Evolutionary conservation across 106 monocot species (phyloP).

Genomic region (Platanthera zijinensis): DNA sequence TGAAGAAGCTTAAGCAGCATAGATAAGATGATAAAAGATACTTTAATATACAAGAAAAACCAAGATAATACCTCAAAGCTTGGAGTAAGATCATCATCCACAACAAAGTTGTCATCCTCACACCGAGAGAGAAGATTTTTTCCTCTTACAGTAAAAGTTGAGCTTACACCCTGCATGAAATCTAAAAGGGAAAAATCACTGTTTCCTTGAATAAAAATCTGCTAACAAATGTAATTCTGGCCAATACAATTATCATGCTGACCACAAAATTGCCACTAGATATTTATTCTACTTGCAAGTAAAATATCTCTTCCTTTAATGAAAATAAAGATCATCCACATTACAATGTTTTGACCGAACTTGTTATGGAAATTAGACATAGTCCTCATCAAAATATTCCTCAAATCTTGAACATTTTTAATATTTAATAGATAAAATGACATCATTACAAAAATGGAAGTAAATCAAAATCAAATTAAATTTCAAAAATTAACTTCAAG

Average conservation of each 20-base stretch:
- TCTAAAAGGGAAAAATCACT: conserved; percentile 17
- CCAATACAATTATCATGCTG: not conserved
- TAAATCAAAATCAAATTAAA: too few relatives aligned
- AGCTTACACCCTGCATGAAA: conserved; percentile 46
- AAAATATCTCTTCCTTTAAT: not conserved
- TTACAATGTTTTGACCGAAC: not conserved
- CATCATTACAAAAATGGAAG: too few relatives aligned
- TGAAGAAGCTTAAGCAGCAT: not conserved
- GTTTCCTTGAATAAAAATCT: not conserved
- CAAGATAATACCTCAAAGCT: conserved; percentile 47
- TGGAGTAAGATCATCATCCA: conserved; percentile 46
- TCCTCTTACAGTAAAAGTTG: conserved; percentile 45
- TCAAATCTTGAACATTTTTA: too few relatives aligned
- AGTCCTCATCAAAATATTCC: too few relatives aligned
- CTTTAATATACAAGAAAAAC: not conserved
- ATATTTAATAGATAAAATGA: too few relatives aligned
- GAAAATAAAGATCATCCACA: not conserved
- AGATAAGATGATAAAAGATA: not conserved
- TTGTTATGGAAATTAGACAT: not conserved
- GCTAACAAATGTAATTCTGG: not conserved
- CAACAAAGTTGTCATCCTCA: conserved; percentile 63
- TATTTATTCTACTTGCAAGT: not conserved
- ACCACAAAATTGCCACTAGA: not conserved
- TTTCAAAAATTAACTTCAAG: too few relatives aligned
- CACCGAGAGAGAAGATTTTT: conserved; percentile 42